Base-by-base conservation (phyloP, 169 alveolate genomes). In the Blepharisma undulans region DNA sequence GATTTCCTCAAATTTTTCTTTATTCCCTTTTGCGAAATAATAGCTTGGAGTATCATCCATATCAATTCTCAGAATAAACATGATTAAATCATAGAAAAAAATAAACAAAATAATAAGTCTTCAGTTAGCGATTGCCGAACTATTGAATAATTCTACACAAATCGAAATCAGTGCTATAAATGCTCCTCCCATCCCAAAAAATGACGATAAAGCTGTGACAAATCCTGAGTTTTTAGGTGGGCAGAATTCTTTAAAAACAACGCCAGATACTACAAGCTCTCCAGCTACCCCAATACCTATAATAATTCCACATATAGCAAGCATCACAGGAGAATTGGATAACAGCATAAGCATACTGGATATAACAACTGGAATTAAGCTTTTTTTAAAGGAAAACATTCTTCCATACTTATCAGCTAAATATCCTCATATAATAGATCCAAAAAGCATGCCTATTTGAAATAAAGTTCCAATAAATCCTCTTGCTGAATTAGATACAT, bases 371-470 rank as follows among this genome's bases (percentile, higher is more conserved):
- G 78, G 33, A n/a, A 29, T n/a, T 4, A 33, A 25, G 29, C 36
- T 33, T 84, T 22, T 84, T 84, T 84, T 48, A 60, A 84, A 84
- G 7, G 79, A 48, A 6, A n/a, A 84, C 79, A 84, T 34, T 32
- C 89, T 32, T 36, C 89, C 89, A 48, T 84, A 48, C 27, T 25
- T 84, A 60, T 84, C 89, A 1, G 61, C 89, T n/a, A 84, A 22
- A 22, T 22, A 22, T 27, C 89, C 89, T n/a, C 74, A 84, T 76
- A 84, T 25, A 32, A 25, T 32, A 22, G 78, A 32, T 22, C 89
- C 89, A n/a, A 32, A 84, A 5, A 84, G 60, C 74, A 84, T 32
- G 27, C 89, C 89, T 30, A 84, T 29, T 33, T 27, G 29, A 33
- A 79, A 79, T n/a, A 32, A 27, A 2, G 87, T 79, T n/a, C 87